Evolutionary conservation across 495 filamentous ascomycete genomes (phyloP), one percentile per base, ranked within the genome.

Genomic region (Penicillium cinerascens): DNA sequence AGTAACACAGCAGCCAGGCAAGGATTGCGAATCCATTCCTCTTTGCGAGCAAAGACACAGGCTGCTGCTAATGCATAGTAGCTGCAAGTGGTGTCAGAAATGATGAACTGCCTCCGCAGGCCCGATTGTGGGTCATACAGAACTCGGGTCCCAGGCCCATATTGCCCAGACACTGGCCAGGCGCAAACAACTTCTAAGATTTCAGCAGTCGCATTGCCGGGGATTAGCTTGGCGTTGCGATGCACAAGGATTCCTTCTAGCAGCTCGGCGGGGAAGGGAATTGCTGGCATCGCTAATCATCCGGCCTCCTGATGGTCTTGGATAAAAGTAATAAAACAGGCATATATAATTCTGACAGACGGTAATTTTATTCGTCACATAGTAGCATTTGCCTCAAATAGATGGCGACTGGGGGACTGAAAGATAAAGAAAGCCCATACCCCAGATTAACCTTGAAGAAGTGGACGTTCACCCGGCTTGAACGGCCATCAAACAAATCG

Each of bases 151-250:
- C 81, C 81, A 2, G 72, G 68, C 0, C 81, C 81, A 61, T 85
- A 85, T 57, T 84, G 80, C 4, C 81, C 82, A 4, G 77, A 81
- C 0, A 85, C 74, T 0, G 82, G 80, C 75, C 75, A 85, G 15
- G 79, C 80, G 52, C 82, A 85, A 1, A 85, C 58, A 40, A 83
- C 82, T 51, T 78, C 65, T 11, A 78, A 45, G 20, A 59, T 59
- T 49, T 66, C 42, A 39, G 36, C 42, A 37, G 52, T 49, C 21
- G 44, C 44, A 20, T 69, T 69, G 21, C 43, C 44, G 52, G 71
- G 63, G 6, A 59, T 39, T 36, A 55, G 10, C 27, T 48, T 33
- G 45, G 51, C 54, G 40, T 55, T 56, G 50, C 61, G 61, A 29
- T 69, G 67, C 61, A 50, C 58, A 49, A 69, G 57, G 41, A 66